Evolutionary conservation across 2,329 filamentous ascomycete species (phyloP).

Genomic region (Didymellaceae sp.): DNA sequence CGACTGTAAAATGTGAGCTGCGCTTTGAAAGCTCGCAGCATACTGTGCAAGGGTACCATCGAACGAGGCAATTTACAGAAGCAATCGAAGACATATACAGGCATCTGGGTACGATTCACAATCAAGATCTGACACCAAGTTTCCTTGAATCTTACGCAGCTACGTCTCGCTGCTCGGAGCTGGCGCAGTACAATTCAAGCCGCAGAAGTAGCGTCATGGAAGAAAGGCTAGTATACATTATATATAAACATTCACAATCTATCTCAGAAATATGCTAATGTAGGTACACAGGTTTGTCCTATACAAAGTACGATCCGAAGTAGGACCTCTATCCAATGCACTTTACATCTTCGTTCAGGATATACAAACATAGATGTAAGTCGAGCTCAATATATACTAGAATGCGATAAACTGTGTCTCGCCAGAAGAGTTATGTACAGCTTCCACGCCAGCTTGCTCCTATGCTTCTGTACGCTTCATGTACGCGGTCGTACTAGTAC

Average conservation of each 20-base stretch:
- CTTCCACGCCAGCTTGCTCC: not conserved
- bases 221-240: not conserved
- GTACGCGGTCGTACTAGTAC: constrained; percentile 9
- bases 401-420: constrained; percentile 5
- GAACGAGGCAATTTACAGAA: no score
- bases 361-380: constrained; percentile 5
- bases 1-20: constrained; percentile 21
- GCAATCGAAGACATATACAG: no score
- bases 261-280: not conserved
- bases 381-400: constrained; percentile 9
- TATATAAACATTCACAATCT: not conserved
- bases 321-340: constrained; percentile 9
- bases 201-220: no score
- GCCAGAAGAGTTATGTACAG: not conserved
- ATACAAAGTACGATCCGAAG: constrained; percentile 8
- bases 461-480: constrained; percentile 6
- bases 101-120: no score
- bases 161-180: no score
- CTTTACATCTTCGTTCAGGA: not conserved
- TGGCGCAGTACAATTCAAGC: no score
- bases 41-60: no score
- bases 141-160: no score
- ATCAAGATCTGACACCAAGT: no score
- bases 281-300: not conserved
- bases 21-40: no score